Percentiles rank a stretch among this genome's conserved stretches.
Evolutionary conservation across 768 basidiomycete genomes (phyloP).

Genomic region (Lactarius quietus): DNA sequence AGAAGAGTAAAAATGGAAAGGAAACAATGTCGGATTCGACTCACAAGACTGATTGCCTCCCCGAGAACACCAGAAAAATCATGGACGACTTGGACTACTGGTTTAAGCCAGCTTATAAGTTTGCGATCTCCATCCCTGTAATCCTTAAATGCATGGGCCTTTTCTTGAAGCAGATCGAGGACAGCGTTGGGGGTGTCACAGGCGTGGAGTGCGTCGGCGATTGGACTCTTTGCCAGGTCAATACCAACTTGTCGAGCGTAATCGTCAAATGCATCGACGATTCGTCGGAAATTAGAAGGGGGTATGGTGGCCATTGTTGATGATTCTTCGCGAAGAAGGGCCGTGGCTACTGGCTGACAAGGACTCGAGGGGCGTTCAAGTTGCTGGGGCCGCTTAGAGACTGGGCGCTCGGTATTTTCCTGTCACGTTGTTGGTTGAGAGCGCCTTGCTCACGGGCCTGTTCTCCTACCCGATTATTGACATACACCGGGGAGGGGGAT

Average conservation of each 20-base stretch:
- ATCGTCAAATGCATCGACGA: not conserved
- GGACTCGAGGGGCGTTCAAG: too few relatives aligned
- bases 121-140: slow-evolving; percentile 2
- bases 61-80: not conserved
- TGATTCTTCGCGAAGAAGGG: too few relatives aligned
- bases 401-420: too few relatives aligned
- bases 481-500: too few relatives aligned
- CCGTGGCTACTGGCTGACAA: too few relatives aligned
- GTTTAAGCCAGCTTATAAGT: not conserved
- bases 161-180: not conserved
- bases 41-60: not conserved
- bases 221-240: not conserved
- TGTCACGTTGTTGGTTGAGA: too few relatives aligned
- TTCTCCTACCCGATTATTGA: too few relatives aligned
- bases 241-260: not conserved
- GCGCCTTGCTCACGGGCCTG: too few relatives aligned
- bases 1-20: not conserved
- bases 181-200: not conserved
- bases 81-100: not conserved
- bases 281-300: not conserved
- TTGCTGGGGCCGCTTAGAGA: too few relatives aligned
- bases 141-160: not conserved
- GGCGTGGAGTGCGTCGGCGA: not conserved
- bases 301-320: not conserved
- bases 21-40: not conserved